Percentiles rank a stretch among this genome's conserved stretches.
phyloP scores from a whole-genome alignment of 371 early-diverging fungal genomes.

The Actinomortierella wolfii region DNA sequence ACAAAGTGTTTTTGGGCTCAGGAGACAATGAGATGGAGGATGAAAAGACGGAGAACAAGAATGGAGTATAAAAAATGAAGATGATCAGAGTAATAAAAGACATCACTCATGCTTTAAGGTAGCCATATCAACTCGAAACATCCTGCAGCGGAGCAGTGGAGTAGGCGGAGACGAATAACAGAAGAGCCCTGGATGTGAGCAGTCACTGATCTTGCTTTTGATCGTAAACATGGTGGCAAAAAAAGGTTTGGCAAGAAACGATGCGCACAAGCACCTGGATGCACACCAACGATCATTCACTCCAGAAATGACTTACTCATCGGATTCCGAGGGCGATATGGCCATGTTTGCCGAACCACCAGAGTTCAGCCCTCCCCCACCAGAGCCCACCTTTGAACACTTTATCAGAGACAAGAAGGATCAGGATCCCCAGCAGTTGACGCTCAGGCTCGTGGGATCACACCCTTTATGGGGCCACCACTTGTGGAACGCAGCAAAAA shows the following conservation, averaged over 20 bases:
- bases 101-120: no score
- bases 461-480: conserved; percentile 91
- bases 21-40: neutral
- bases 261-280: neutral
- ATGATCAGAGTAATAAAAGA: neutral
- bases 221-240: no score
- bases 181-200: no score
- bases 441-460: conserved; percentile 71
- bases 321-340: conserved; percentile 40
- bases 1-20: no score
- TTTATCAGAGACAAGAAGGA: conserved; percentile 49
- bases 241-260: neutral
- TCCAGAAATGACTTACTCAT: conserved; percentile 28
- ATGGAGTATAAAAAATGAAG: neutral
- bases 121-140: no score
- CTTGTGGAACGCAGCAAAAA: conserved; percentile 91
- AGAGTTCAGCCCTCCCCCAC: conserved; percentile 49
- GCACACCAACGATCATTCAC: neutral
- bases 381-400: conserved; percentile 57
- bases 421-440: conserved; percentile 46
- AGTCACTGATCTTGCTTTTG: no score
- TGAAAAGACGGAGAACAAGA: neutral
- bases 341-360: conserved; percentile 48
- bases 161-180: no score
- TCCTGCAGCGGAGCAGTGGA: no score